Conservation (phyloP, 2,329 filamentous ascomycete species). For the Penicillium sp. region DNA sequence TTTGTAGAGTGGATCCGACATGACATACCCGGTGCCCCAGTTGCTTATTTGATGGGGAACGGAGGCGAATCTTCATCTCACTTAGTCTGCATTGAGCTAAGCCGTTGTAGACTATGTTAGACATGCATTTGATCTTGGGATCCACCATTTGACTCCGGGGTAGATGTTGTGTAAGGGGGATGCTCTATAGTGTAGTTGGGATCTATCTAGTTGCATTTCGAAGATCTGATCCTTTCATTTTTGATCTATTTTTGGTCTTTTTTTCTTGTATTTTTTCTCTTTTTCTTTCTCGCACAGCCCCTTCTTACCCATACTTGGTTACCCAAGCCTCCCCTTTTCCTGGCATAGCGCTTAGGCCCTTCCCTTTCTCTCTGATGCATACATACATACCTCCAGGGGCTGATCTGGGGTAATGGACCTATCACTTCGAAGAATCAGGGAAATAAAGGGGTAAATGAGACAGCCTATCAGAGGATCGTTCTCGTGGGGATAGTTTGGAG, state of each 20-base stretch:
- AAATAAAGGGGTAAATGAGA: background rate
- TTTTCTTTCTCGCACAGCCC: background rate
- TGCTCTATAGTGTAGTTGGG: background rate
- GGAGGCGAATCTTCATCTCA: constrained; percentile 4
- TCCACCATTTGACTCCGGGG: constrained; percentile 11
- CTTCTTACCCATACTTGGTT: background rate
- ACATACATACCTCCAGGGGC: background rate
- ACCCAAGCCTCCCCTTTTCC: background rate
- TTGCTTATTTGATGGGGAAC: constrained; percentile 11
- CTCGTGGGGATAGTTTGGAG: background rate
- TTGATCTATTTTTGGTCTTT: background rate
- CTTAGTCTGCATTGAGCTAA: background rate
- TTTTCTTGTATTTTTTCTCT: background rate
- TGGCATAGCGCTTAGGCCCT: background rate
- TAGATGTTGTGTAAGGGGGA: constrained; percentile 7
- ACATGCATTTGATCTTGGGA: background rate
- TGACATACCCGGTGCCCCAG: constrained; percentile 3
- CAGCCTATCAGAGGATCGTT: background rate
- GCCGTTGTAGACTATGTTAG: background rate
- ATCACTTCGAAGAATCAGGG: background rate
- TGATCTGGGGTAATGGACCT: background rate
- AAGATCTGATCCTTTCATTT: background rate
- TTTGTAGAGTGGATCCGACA: constrained; percentile 4
- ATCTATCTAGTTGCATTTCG: no score
- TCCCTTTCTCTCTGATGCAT: background rate